Percentiles rank a stretch among this genome's conserved stretches.
phyloP scores from a whole-genome alignment of 345 rosid genomes.

The Gossypium mustelinum region DNA sequence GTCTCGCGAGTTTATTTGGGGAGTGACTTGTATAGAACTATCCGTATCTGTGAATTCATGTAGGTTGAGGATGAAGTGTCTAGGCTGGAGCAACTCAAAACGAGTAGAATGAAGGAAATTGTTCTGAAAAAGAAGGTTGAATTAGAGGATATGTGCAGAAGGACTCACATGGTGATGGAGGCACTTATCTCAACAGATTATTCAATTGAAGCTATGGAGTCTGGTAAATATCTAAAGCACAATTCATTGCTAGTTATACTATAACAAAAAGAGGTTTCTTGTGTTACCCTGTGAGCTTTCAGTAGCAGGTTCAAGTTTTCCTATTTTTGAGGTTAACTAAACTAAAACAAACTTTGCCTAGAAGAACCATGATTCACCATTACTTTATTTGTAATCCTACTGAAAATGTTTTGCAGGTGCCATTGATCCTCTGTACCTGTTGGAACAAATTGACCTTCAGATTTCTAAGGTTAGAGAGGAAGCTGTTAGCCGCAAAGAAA shows the following conservation, averaged over 20 bases:
- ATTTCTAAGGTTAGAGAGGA: slow-evolving; percentile 63
- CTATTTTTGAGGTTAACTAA: background rate
- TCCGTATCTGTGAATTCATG: slow-evolving; percentile 1
- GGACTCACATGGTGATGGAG: slow-evolving; percentile 53
- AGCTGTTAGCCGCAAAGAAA: slow-evolving; percentile 62
- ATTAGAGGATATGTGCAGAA: slow-evolving; percentile 65
- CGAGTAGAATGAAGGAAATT: slow-evolving; percentile 61
- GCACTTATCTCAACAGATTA: slow-evolving; percentile 28
- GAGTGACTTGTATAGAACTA: background rate
- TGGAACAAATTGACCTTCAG: slow-evolving; percentile 56
- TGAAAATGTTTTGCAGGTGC: slow-evolving; percentile 32
- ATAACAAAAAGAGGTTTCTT: background rate
- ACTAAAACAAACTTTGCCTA: background rate
- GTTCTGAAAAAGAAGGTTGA: slow-evolving; percentile 62
- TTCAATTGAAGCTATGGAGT: slow-evolving; percentile 45
- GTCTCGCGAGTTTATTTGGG: background rate
- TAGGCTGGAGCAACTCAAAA: slow-evolving; percentile 55
- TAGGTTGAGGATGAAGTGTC: slow-evolving; percentile 68
- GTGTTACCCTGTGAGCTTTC: background rate
- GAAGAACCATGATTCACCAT: background rate
- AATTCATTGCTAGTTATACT: background rate
- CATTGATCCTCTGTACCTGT: slow-evolving; percentile 40
- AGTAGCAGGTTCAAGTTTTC: background rate
- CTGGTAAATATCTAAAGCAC: slow-evolving; percentile 35
- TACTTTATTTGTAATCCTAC: background rate